Conservation (phyloP, 306 rosid species). For the Quercus glauca region DNA sequence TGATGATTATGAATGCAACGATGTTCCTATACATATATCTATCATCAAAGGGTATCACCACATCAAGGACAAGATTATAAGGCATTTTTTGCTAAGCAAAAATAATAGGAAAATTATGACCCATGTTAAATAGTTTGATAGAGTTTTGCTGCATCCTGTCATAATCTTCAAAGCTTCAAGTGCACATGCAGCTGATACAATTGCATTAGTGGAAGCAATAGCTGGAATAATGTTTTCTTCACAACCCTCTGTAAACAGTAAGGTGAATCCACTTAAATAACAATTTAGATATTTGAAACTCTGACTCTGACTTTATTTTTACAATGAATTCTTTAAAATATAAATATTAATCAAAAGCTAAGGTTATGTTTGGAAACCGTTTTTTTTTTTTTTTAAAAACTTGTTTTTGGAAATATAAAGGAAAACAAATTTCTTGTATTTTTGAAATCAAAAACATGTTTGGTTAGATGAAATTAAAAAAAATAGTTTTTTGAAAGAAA, state of each 20-base stretch:
- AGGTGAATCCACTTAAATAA: not conserved
- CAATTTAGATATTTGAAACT: not conserved
- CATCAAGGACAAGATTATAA: not conserved
- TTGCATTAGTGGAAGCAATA: constrained; percentile 95
- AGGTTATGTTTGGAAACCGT: no score
- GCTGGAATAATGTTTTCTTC: constrained; percentile 90
- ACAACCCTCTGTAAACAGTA: constrained; percentile 76
- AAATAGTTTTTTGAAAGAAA: no score
- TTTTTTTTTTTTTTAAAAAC: no score
- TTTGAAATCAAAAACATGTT: no score
- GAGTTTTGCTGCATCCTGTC: constrained; percentile 93
- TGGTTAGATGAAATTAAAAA: no score
- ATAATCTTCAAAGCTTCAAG: constrained; percentile 88
- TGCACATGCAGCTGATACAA: constrained; percentile 96
- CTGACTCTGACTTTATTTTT: not conserved
- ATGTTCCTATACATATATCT: not conserved
- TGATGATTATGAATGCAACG: not conserved
- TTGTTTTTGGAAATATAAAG: no score
- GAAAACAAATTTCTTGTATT: no score
- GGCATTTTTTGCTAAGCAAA: not conserved
- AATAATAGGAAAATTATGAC: constrained; percentile 20
- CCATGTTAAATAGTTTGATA: constrained; percentile 81
- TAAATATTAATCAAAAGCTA: not conserved
- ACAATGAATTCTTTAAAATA: not conserved
- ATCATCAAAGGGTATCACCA: not conserved